Base-by-base conservation (phyloP, 2,329 filamentous ascomycete genomes). In the Emergomyces pasteurianus region DNA sequence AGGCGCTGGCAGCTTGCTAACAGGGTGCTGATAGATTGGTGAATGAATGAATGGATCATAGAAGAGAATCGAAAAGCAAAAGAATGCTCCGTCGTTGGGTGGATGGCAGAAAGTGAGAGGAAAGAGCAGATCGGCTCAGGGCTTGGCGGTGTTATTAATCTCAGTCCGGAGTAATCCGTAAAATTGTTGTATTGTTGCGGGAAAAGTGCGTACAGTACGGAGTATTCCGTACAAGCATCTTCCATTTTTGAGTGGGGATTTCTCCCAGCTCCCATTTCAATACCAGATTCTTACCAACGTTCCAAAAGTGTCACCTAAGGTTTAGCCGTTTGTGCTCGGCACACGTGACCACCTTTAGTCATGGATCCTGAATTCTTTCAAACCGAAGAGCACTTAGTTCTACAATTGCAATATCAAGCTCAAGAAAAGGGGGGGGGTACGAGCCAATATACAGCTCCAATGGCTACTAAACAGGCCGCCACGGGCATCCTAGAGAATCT, bases 401-500 rank as follows among this genome's bases (percentile, higher is more conserved):
- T 52, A n/a, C 54, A n/a, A n/a, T n/a, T n/a, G n/a, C 61, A 63
- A 43, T 40, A 67, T 65, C 26, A 26, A 57, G 9, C 5, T 38
- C 40, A 34, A 43, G 50, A 53, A 34, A 21, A 18, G 28, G 23
- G 26, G n/a, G 28, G 14, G 16, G 46, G n/a, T n/a, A 47, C 26
- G 21, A 40, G 34, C 40, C 28, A 9, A 34, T 28, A 55, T n/a
- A 42, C 36, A 55, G 28, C 28, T 34, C 50, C 58, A 54, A 65
- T 65, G 64, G 62, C 64, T 36, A 53, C 60, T 23, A 58, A 42
- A 60, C 60, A 63, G 23, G 58, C 61, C 8, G 60, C 61, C 46
- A 23, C 49, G 1, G 60, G 57, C 49, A 80, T 90, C 62, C 88
- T 88, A 63, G 84, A 86, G 75, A 79, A 83, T 66, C 84, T 97